Evolutionary conservation across 2,329 filamentous ascomycete species (phyloP), one percentile per base, ranked within the genome.

Genomic region (Aspergillus sp.): DNA sequence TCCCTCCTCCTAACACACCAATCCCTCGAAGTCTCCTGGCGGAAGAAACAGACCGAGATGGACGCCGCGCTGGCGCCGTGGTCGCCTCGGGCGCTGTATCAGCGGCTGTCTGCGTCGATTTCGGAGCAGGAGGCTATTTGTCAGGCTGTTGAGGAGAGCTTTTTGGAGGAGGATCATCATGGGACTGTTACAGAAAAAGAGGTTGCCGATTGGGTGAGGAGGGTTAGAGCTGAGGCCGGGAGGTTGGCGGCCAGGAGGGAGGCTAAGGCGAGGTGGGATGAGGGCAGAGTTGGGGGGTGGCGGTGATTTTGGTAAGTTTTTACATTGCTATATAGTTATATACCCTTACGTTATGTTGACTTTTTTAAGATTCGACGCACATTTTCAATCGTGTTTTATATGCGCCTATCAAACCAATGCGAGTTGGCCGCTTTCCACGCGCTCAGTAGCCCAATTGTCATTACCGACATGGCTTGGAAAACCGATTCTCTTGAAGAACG

Each of bases 271-370:
- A 79, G 93, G 59, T 97, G 93, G 93, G 93, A 97, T 65, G 91
- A 97, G 70, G 90, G 91, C 20, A 78, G 91, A 56, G 91, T 97
- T 30, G 91, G 91, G 9, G 93, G 93, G 1, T 97, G 93, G 93
- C 81, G 91, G 61, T 91, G 74, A 82, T 32, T 7, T n/a, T 32
- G 2, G 22, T 17, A 15, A 33, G 19, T 22, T 22, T 22, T 4
- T 22, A 22, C 3, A 5, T 22, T 22, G 20, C 20, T 22, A 22
- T 22, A 4, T 4, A 22, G 20, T 22, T 22, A 22, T 22, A 22
- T 22, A 22, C 20, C 20, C 20, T 22, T 22, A 22, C 20, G 20
- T 22, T 5, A 4, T 22, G 5, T 22, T 22, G 20, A 22, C 5
- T 22, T 22, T 22, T 22, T 22, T 1, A 22, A 22, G 25, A 22